phyloP scores from a whole-genome alignment of 148 eudicot genomes.

The Drosera capensis region DNA sequence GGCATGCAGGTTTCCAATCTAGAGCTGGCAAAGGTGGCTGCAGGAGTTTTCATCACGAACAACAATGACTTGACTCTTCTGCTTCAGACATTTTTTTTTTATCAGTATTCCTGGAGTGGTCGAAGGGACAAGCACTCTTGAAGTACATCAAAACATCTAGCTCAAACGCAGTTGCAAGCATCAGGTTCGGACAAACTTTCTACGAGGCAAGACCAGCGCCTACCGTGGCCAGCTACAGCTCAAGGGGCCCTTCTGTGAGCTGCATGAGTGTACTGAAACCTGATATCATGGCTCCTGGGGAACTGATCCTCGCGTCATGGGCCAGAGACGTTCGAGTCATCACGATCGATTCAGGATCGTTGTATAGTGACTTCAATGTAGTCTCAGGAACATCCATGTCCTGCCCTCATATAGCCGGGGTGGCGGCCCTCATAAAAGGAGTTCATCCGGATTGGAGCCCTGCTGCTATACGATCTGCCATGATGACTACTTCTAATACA shows the following conservation, averaged over 20 bases:
- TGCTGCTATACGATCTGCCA: conserved; percentile 22
- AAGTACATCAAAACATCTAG: conserved; percentile 7
- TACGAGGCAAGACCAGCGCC: conserved; percentile 21
- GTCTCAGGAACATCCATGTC: conserved; percentile 28
- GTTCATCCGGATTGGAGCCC: conserved; percentile 28
- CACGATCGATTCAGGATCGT: conserved; percentile 8
- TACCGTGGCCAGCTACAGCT: conserved; percentile 13
- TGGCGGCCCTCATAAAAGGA: conserved; percentile 18
- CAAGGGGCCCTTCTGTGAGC: conserved; percentile 23
- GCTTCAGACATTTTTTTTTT: too few relatives aligned
- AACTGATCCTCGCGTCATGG: conserved; percentile 17
- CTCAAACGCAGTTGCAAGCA: conserved; percentile 8
- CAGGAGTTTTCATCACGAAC: too few relatives aligned
- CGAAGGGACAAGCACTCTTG: conserved; percentile 8
- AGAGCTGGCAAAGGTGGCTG: too few relatives aligned
- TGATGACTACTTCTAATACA: conserved; percentile 28
- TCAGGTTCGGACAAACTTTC: conserved; percentile 20
- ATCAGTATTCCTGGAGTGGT: too few relatives aligned
- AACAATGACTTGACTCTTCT: too few relatives aligned
- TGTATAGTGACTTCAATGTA: conserved; percentile 19
- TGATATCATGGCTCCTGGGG: conserved; percentile 27
- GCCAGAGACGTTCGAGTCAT: conserved; percentile 14
- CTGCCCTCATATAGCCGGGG: conserved; percentile 30
- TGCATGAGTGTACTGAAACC: conserved; percentile 16
- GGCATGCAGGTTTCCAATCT: too few relatives aligned